These are phyloP conservation scores for Rhodofomes roseus DNA, from an alignment of 1,284 basidiomycete species.

Conservation along the genomic window DNA sequence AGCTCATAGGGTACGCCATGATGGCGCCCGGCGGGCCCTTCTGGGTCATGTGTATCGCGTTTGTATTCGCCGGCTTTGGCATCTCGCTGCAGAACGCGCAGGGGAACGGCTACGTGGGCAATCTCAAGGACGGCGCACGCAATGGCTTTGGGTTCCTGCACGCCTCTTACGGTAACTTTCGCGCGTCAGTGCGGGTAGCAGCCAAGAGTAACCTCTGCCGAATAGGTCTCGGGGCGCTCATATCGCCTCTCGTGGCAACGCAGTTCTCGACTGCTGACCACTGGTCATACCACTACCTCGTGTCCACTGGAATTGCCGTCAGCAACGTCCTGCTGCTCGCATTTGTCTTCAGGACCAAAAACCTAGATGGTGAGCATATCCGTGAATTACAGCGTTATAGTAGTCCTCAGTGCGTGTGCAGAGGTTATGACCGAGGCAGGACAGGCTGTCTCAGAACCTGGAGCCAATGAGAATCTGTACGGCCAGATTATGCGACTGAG, in stretches of 20 bases:
- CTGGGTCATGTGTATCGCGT: slow-evolving; percentile 60
- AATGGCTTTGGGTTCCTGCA: slow-evolving; percentile 54
- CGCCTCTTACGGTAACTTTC: slow-evolving; percentile 44
- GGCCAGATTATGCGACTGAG: slow-evolving; percentile 51
- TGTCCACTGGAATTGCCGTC: slow-evolving; percentile 43
- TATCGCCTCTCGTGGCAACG: slow-evolving; percentile 64
- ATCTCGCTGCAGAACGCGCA: slow-evolving; percentile 49
- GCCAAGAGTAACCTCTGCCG: neutral
- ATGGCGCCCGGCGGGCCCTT: slow-evolving; percentile 60
- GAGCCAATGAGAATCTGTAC: slow-evolving; percentile 38
- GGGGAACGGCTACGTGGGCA: slow-evolving; percentile 52
- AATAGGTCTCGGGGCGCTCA: slow-evolving; percentile 63
- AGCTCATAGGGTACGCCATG: slow-evolving; percentile 45
- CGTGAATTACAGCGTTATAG: neutral
- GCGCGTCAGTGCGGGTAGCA: neutral
- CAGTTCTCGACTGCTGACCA: slow-evolving; percentile 51
- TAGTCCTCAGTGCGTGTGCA: slow-evolving; percentile 5
- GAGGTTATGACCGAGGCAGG: slow-evolving; percentile 34
- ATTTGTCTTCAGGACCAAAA: slow-evolving; percentile 48
- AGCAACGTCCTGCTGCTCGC: slow-evolving; percentile 42
- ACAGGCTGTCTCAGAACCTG: slow-evolving; percentile 32
- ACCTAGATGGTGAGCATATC: slow-evolving; percentile 41
- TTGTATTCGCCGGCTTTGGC: slow-evolving; percentile 58
- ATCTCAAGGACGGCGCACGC: slow-evolving; percentile 37
- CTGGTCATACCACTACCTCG: slow-evolving; percentile 62